Evolutionary conservation across 345 rosid genomes (phyloP), one percentile per base, ranked within the genome.

Genomic region (Syzygium oleosum): DNA sequence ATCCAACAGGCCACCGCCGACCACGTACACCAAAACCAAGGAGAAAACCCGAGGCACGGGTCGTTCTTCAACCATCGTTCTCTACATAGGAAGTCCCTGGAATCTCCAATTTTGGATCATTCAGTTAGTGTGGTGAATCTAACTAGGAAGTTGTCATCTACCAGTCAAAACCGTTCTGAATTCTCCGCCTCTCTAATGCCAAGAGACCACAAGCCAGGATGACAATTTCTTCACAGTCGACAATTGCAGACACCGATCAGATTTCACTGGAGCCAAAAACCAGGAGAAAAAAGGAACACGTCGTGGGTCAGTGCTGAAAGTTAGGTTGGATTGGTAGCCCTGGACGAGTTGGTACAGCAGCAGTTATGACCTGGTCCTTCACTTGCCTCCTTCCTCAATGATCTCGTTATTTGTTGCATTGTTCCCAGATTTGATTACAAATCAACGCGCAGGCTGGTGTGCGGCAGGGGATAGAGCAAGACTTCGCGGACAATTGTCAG

Each of bases 321-420:
- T 91, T 94, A 91, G 98, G 94, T 93, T 89, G 93, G 94, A 92
- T 91, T 87, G 85, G 89, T 86, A 86, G 95, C 85, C 91, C 16
- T 38, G 43, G 85, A 31, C 52, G 54, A 56, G 46, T n/a, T 21
- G 84, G 77, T 59, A 73, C 61, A 63, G 88, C 59, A 38, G 88
- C 65, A 77, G 14, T n/a, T 21, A 31, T 17, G 85, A 29, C 84
- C 52, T 2, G 41, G 12, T 12, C 85, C 43, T 41, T 41, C 43
- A 9, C 63, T 41, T 34, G 31, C 46, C 31, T 9, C 49, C 65
- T 34, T 41, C 27, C 65, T 34, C 59, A 63, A 65, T 84, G 61
- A 43, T 84, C 85, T 38, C 86, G 25, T 85, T 49, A 41, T 51
- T 21, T 59, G 49, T 7, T 23, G 84, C 38, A 5, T 16, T 43